Percentiles rank a stretch among this genome's conserved stretches.
These are phyloP conservation scores for Marchantia polymorpha DNA, from an alignment of 225 moss, liverwort and hornwort species.

Conservation along the genomic window DNA sequence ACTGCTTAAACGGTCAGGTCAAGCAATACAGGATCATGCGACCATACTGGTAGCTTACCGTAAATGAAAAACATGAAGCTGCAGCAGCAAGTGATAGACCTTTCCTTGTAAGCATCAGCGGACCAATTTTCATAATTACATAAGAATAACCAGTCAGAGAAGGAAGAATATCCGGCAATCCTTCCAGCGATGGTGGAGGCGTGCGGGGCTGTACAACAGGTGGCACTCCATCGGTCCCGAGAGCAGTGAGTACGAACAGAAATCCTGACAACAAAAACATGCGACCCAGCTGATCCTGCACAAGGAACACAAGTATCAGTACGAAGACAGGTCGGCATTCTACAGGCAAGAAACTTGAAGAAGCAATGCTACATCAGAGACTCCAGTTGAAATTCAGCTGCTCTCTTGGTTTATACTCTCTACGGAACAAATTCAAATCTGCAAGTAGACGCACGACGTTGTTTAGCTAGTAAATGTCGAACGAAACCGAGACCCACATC, in stretches of 20 bases:
- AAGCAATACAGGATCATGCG: neutral
- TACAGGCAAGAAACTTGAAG: neutral
- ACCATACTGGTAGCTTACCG: slow-evolving; percentile 48
- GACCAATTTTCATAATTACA: slow-evolving; percentile 74
- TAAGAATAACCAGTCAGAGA: slow-evolving; percentile 74
- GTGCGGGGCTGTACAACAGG: slow-evolving; percentile 75
- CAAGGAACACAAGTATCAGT: neutral
- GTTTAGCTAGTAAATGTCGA: too few relatives aligned
- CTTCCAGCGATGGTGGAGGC: slow-evolving; percentile 59
- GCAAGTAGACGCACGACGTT: too few relatives aligned
- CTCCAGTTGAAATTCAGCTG: too few relatives aligned
- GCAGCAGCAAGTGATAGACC: slow-evolving; percentile 70
- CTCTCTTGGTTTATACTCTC: too few relatives aligned
- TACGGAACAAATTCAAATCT: too few relatives aligned
- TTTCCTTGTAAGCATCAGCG: slow-evolving; percentile 79
- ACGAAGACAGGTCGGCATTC: neutral
- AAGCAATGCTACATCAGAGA: neutral
- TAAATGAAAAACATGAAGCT: slow-evolving; percentile 81
- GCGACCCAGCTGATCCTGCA: slow-evolving; percentile 89
- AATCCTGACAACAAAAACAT: slow-evolving; percentile 71
- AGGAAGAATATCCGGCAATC: slow-evolving; percentile 64
- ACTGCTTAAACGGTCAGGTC: neutral
- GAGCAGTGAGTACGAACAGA: slow-evolving; percentile 75
- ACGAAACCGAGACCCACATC: too few relatives aligned
- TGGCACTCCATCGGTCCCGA: slow-evolving; percentile 90